These are phyloP conservation scores for Amanita thiersii DNA, from an alignment of 768 basidiomycete genomes.

Conservation along the genomic window DNA sequence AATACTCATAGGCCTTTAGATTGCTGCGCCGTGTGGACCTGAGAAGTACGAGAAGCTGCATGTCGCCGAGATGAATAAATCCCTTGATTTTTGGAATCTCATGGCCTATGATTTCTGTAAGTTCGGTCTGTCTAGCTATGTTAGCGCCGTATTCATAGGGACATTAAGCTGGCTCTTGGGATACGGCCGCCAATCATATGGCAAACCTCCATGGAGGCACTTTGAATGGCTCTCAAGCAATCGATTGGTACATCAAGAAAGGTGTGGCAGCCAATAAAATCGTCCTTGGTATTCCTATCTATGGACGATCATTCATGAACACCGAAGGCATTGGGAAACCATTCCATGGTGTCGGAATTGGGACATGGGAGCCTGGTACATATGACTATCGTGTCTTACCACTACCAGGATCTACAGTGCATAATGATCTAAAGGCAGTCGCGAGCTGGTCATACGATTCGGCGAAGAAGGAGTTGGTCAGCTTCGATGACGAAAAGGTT, in stretches of 20 bases:
- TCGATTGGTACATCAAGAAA: slow-evolving; percentile 59
- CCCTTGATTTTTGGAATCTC: slow-evolving; percentile 94
- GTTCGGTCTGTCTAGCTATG: too few species aligned
- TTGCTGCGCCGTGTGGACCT: slow-evolving; percentile 89
- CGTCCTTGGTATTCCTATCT: slow-evolving; percentile 87
- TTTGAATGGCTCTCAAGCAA: slow-evolving; percentile 53
- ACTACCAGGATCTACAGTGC: slow-evolving; percentile 56
- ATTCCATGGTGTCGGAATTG: slow-evolving; percentile 77
- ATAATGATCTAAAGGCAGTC: slow-evolving; percentile 54
- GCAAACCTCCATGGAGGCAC: slow-evolving; percentile 73
- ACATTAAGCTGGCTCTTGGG: slow-evolving; percentile 72
- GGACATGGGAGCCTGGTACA: slow-evolving; percentile 86
- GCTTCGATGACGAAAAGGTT: slow-evolving; percentile 68
- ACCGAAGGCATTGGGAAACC: slow-evolving; percentile 75
- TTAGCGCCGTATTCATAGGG: not conserved
- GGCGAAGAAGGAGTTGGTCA: slow-evolving; percentile 68
- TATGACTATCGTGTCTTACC: slow-evolving; percentile 93
- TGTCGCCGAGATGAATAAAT: slow-evolving; percentile 77
- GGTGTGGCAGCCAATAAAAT: slow-evolving; percentile 78
- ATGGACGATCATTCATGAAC: slow-evolving; percentile 85
- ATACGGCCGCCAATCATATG: slow-evolving; percentile 66
- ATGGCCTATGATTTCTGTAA: slow-evolving; percentile 92
- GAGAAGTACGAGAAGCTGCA: slow-evolving; percentile 77
- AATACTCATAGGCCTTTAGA: slow-evolving; percentile 34
- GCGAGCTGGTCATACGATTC: slow-evolving; percentile 86